A percentile compares a stretch with the other conserved stretches of the same genome.
Evolutionary conservation across 2,329 filamentous ascomycete genomes (phyloP).

Genomic region (Monilinia fructicola): DNA sequence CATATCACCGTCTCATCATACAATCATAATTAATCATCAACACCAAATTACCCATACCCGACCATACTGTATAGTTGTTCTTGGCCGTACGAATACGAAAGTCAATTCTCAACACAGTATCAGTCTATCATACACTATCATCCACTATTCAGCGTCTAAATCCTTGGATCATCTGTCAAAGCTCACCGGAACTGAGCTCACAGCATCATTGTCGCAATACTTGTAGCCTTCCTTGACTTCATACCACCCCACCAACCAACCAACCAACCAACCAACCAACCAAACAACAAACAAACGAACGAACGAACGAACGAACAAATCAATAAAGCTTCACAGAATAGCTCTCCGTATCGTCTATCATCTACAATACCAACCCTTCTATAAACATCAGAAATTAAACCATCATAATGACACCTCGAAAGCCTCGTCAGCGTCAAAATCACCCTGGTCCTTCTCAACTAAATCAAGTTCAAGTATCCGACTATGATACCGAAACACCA

Average conservation of each 20-base stretch:
- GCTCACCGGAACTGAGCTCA: not conserved
- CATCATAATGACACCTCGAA: conserved; percentile 43
- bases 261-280: not conserved
- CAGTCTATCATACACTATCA: not conserved
- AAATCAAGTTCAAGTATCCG: conserved; percentile 48
- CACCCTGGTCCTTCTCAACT: conserved; percentile 38
- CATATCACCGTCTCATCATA: not conserved
- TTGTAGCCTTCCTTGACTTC: too few relatives aligned
- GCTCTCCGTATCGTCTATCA: not conserved
- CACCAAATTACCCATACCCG: too few relatives aligned
- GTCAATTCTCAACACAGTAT: not conserved
- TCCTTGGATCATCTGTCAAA: not conserved
- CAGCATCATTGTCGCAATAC: not conserved
- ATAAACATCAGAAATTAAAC: not conserved
- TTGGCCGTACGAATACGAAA: not conserved
- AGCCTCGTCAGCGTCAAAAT: conserved; percentile 41
- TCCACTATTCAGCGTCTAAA: not conserved
- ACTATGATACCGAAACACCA: conserved; percentile 52
- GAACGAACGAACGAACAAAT: too few relatives aligned
- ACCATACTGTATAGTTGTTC: not conserved
- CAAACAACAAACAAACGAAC: not conserved
- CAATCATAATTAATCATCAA: not conserved
- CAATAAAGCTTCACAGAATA: not conserved
- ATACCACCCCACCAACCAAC: not conserved
- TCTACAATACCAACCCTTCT: not conserved